Base-by-base conservation (phyloP, 78 protist species). In the Dictyostelium intermedium region DNA sequence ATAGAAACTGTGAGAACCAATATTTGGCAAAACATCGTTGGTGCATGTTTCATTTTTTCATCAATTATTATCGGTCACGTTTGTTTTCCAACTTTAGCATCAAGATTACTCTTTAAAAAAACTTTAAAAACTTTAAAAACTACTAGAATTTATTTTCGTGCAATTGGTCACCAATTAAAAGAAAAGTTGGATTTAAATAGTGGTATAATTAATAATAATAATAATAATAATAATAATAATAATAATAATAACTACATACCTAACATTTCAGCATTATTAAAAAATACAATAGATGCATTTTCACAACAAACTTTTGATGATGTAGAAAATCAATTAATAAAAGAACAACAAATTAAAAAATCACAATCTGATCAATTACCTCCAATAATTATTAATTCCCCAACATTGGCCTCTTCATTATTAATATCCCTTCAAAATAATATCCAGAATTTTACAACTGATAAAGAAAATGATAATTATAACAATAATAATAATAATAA, bases 91-190 rank as follows among this genome's bases (percentile, higher is more conserved):
- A 34, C 14, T 11, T 47, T 89, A 30, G 85, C 86, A 1, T 63
- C 87, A 6, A 2, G 86, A 1, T 66, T 89, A 30, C 69, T 80
- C 23, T 23, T 18, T 27, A 66, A 25, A 14, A 89, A 89, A 76
- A 61, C 74, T 11, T 63, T 80, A 6, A 89, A 80, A 63, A 66
- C 93, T 9, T 30, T 89, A 13, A 11, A 80, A 27, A 69, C 84
- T 1, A 45, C 93, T 3, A 32, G 93, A 34, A 41, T 41, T 9
- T 60, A 37, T 43, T 89, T 89, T 35, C 41, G 82, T 27, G 93
- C 80, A 13, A 43, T 89, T 63, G 93, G 93, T 23, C 72, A 80
- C 7, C 85, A 80, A 30, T 37, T 89, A 53, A 81, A 89, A 70
- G 47, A 32, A 1, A 78, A 45, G 27, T 20, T 63, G 5, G 50